Base-by-base conservation (phyloP, 2,329 filamentous ascomycete genomes). In the Emergomyces orientalis region DNA sequence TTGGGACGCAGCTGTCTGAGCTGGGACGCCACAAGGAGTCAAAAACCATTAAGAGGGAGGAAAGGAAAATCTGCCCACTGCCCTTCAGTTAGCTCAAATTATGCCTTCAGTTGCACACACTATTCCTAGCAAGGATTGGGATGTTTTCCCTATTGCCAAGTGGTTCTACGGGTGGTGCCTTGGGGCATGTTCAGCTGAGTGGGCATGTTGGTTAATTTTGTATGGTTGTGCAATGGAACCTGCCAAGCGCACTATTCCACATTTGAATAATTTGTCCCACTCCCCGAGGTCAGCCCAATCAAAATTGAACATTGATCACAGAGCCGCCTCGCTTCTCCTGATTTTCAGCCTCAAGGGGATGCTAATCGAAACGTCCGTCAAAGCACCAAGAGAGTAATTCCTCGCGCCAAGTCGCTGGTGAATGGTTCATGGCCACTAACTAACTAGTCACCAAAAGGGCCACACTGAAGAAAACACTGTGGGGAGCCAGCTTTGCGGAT, bases 291-390 rank as follows among this genome's bases (percentile, higher is more conserved):
- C 13, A 27, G 5, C 22, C 37, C 55, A 41, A 58, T 30, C 25
- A 30, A 45, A 22, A n/a, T 32, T 47, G 6, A 47, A 59, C 41
- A 27, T 49, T 41, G 3, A 3, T 47, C 27, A 27, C 57, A 47
- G 57, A 59, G 57, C 57, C 57, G 41, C 57, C 25, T 59, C 17
- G 8, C 25, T n/a, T 59, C 57, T 25, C 57, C 27, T 59, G 41
- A 14, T 19, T 14, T n/a, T 37, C 19, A 17, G 19, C 22, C 6
- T 41, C 55, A 27, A n/a, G 9, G 32, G 7, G 32, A 32, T 7
- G 32, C 32, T 32, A 7, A 19, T 45, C 17, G 2, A 45, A 19
- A 5, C 9, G 1, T 6, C 14, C 1, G 22, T 5, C 4, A 25
- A 7, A 51, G 9, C 34, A 2, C 34, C 34, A 37, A 11, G 34